These are phyloP conservation scores for Pisolithus tinctorius DNA, from an alignment of 768 basidiomycete species.

Conservation along the genomic window DNA sequence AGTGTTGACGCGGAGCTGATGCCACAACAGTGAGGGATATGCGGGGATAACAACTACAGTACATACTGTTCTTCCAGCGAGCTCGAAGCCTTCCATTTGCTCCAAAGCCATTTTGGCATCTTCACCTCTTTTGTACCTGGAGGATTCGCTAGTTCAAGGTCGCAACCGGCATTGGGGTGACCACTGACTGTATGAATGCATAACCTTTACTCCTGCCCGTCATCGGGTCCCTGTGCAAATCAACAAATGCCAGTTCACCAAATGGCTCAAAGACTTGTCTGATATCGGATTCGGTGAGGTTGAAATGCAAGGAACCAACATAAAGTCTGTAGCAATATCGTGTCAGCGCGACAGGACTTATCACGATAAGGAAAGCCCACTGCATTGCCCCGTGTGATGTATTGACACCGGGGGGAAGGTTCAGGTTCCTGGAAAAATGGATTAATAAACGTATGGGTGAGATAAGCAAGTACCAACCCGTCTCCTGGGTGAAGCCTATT, in stretches of 20 bases:
- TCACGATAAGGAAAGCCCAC: slow-evolving; percentile 38
- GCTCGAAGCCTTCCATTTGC: slow-evolving; percentile 98
- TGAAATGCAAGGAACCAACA: slow-evolving; percentile 95
- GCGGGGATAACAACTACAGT: slow-evolving; percentile 4
- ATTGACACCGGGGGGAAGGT: slow-evolving; percentile 78
- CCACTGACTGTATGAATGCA: slow-evolving; percentile 88
- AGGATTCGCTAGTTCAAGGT: neutral
- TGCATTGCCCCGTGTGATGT: slow-evolving; percentile 81
- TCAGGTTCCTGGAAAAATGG: slow-evolving; percentile 52
- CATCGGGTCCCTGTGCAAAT: slow-evolving; percentile 91
- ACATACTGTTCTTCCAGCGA: slow-evolving; percentile 87
- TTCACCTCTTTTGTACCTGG: slow-evolving; percentile 81
- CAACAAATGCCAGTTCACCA: slow-evolving; percentile 96
- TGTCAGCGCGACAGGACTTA: slow-evolving; percentile 8
- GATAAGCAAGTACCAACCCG: slow-evolving; percentile 44
- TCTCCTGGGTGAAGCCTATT: slow-evolving; percentile 86
- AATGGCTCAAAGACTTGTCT: slow-evolving; percentile 99
- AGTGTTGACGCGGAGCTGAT: slow-evolving; percentile 80
- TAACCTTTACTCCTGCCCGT: slow-evolving; percentile 97
- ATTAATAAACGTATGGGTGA: slow-evolving; percentile 7
- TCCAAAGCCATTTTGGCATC: slow-evolving; percentile 96
- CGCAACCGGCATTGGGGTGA: neutral
- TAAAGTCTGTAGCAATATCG: slow-evolving; percentile 58
- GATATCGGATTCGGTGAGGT: slow-evolving; percentile 94
- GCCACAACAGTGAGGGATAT: slow-evolving; percentile 11